phyloP scores from a whole-genome alignment of 495 filamentous ascomycete genomes.

The Xeromyces bisporus region DNA sequence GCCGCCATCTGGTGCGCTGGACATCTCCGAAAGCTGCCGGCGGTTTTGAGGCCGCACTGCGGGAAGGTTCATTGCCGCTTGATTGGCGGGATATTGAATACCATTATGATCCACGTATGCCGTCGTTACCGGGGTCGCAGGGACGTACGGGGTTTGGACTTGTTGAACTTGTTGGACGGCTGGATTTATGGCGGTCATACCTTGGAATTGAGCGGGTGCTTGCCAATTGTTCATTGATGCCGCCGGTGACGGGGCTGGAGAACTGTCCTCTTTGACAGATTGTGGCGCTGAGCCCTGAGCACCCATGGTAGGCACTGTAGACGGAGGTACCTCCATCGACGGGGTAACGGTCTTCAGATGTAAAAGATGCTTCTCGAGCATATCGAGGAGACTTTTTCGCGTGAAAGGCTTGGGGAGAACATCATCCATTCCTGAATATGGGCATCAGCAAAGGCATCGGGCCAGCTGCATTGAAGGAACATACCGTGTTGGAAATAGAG shows the following conservation, averaged over 20 bases:
- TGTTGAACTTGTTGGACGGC: conserved; percentile 28
- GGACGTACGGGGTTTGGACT: conserved; percentile 36
- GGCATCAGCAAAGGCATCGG: conserved; percentile 6
- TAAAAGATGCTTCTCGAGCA: conserved; percentile 75
- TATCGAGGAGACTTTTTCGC: conserved; percentile 77
- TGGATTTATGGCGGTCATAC: conserved; percentile 45
- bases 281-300: conserved; percentile 36
- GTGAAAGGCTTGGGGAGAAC: conserved; percentile 96
- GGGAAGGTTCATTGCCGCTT: conserved; percentile 31
- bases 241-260: conserved; percentile 59
- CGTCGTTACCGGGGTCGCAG: conserved; percentile 20
- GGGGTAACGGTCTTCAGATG: conserved; percentile 50
- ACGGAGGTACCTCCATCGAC: conserved; percentile 37
- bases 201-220: conserved; percentile 50
- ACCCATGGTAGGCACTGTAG: conserved; percentile 30
- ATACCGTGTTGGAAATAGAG: conserved; percentile 95
- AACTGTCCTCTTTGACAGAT: conserved; percentile 66
- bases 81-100: conserved; percentile 31
- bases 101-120: conserved; percentile 37
- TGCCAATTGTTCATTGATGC: conserved; percentile 55
- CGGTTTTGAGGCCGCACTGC: conserved; percentile 32
- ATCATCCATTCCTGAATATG: conserved; percentile 80
- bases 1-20: conserved; percentile 35
- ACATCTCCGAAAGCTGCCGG: conserved; percentile 51
- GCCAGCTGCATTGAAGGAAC: conserved; percentile 10